These are phyloP conservation scores for Metarhizium robertsii DNA, from an alignment of 2,329 filamentous ascomycete species.

Conservation along the genomic window DNA sequence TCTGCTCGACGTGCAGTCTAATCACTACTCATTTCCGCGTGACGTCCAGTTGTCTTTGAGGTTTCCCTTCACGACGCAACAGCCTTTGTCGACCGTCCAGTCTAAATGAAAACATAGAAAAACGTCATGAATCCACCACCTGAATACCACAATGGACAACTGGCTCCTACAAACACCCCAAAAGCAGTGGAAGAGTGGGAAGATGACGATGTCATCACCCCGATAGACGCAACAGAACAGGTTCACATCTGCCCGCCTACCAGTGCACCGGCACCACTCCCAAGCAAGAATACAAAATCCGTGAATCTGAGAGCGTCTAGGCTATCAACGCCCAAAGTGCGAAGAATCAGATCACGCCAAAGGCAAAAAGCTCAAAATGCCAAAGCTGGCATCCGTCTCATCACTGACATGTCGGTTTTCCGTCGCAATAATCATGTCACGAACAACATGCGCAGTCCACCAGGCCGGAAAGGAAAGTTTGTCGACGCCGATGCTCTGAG, in stretches of 20 bases:
- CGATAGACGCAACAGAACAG: conserved; percentile 29
- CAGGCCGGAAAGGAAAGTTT: conserved; percentile 33
- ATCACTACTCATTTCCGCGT: neutral
- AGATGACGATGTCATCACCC: conserved; percentile 35
- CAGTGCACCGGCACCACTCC: conserved; percentile 7
- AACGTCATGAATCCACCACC: conserved; percentile 5
- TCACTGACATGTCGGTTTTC: conserved; percentile 57
- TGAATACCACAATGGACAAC: neutral
- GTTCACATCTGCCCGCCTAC: conserved; percentile 10
- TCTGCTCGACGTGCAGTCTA: neutral
- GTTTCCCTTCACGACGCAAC: too few species aligned
- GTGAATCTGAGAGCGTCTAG: conserved; percentile 19
- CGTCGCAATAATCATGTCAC: conserved; percentile 32
- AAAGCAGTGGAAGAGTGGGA: conserved; percentile 38
- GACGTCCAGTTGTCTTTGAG: too few species aligned
- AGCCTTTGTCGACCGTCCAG: neutral
- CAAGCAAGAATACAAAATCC: conserved; percentile 8
- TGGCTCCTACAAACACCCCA: neutral
- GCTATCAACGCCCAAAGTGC: conserved; percentile 30
- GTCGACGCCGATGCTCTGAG: conserved; percentile 50
- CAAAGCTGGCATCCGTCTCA: conserved; percentile 55
- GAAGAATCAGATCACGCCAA: conserved; percentile 46
- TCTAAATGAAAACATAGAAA: neutral
- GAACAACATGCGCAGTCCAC: conserved; percentile 19
- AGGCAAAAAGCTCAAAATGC: conserved; percentile 53